These are phyloP conservation scores for Leishmania guyanensis DNA, from an alignment of 208 protist genomes.

Conservation along the genomic window DNA sequence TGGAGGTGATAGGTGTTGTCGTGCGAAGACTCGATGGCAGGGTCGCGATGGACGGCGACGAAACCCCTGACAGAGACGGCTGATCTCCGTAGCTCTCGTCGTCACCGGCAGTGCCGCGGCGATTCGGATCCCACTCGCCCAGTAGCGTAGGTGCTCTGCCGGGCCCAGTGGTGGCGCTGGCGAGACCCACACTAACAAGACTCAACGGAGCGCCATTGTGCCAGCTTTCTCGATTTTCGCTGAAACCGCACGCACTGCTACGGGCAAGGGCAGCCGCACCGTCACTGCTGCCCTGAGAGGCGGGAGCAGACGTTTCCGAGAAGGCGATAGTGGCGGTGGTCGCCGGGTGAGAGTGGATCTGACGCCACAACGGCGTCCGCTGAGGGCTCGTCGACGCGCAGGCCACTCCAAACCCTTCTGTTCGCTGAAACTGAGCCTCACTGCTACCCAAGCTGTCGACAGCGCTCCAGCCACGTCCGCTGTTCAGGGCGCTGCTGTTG, in stretches of 20 bases:
- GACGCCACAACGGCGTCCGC: slow-evolving; percentile 26
- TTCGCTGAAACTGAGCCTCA: background rate
- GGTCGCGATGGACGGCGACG: slow-evolving; percentile 23
- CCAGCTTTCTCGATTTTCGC: background rate
- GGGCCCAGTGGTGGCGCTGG: background rate
- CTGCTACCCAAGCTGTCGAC: background rate
- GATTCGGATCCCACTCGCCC: background rate
- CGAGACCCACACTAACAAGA: background rate
- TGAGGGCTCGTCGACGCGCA: slow-evolving; percentile 5
- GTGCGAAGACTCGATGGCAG: slow-evolving; percentile 9
- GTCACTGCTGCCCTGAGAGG: background rate
- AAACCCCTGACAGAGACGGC: slow-evolving; percentile 19
- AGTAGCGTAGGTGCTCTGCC: slow-evolving; percentile 1
- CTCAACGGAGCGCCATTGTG: background rate
- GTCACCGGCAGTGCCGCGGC: background rate
- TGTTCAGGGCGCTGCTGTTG: slow-evolving; percentile 1
- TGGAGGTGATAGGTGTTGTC: background rate
- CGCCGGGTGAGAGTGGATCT: slow-evolving; percentile 24
- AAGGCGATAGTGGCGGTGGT: background rate
- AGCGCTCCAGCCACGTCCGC: background rate
- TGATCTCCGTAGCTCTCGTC: background rate
- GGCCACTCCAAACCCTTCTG: background rate
- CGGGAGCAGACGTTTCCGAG: background rate
- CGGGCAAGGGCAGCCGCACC: background rate
- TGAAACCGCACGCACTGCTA: background rate